Base-by-base conservation (phyloP, 2,329 filamentous ascomycete genomes). In the Penicillium rolfsii region DNA sequence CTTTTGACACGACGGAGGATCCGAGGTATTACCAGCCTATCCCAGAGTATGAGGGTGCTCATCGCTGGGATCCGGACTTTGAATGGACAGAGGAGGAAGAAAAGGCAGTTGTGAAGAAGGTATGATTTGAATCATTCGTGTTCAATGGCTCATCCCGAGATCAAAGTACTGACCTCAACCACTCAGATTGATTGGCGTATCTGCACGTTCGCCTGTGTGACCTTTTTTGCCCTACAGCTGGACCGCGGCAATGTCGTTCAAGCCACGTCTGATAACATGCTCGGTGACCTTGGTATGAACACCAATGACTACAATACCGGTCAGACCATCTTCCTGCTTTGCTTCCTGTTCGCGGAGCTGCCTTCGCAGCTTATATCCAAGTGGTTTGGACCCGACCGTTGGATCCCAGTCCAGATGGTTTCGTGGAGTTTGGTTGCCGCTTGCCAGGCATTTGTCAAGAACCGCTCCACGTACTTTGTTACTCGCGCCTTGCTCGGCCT, bases 221-320 rank as follows among this genome's bases (percentile, higher is more conserved):
- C 87, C 73, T 89, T 89, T 74, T 87, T 89, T 59, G 85, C 84
- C 0, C 77, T 89, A 4, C 85, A 89, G 69, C 76, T 89, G 7
- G 87, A 89, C 70, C 79, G 87, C 52, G 85, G 86, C 55, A 89
- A 89, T 67, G 76, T 89, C 12, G 71, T 69, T 57, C 87, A 87
- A 66, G 87, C 86, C 3, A 76, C 86, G 33, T 85, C 85, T 1
- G 87, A 89, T 69, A 84, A 86, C 66, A 80, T 90, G 67, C 78
- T 90, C 8, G 66, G 56, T 2, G 79, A 81, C 38, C 66, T 81
- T 2, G 65, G 76, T 73, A 52, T 88, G 87, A 76, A 71, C 52
- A 81, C 77, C 1, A 79, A 81, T 49, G 76, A 81, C 63, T 80
- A 79, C 63, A 79, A 80, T 53, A 78, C 72, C 6, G 78, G 78